phyloP scores from a whole-genome alignment of 2,329 filamentous ascomycete species.

The Tolypocladium cylindrosporum region DNA sequence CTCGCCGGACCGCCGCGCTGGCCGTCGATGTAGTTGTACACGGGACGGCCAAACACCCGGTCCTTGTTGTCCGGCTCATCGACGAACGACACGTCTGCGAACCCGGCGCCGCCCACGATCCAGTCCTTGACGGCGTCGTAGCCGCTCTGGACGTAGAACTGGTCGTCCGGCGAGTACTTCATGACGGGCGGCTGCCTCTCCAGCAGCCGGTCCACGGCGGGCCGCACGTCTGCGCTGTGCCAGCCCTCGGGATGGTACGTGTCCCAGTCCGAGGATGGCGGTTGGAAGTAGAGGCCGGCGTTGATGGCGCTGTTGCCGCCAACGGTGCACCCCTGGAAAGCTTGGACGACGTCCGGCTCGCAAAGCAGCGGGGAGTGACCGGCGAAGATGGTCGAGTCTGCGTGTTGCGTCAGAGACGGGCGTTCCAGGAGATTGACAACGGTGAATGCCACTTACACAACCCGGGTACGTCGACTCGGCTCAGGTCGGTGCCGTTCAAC shows the following conservation, averaged over 20 bases:
- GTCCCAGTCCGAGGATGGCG: constrained; percentile 42
- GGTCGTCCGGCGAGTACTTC: constrained; percentile 31
- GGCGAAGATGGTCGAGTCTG: constrained; percentile 38
- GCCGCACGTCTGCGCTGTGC: constrained; percentile 37
- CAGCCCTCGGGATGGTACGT: constrained; percentile 37
- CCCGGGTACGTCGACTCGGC: constrained; percentile 42
- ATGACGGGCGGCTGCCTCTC: constrained; percentile 31
- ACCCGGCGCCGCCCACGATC: constrained; percentile 38
- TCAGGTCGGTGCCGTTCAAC: constrained; percentile 35
- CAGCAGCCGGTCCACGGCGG: constrained; percentile 34
- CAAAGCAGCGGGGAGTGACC: constrained; percentile 30
- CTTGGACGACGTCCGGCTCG: constrained; percentile 23
- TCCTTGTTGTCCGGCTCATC: constrained; percentile 32
- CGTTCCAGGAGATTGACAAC: not conserved
- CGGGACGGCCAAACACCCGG: constrained; percentile 36
- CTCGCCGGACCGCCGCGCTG: constrained; percentile 37
- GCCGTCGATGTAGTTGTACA: constrained; percentile 36
- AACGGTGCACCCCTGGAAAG: constrained; percentile 38
- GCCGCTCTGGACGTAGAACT: constrained; percentile 35
- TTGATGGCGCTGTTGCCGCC: constrained; percentile 44
- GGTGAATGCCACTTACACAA: constrained; percentile 22
- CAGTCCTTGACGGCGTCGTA: constrained; percentile 36
- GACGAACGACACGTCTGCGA: constrained; percentile 36
- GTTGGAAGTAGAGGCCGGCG: constrained; percentile 42
- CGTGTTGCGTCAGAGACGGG: not conserved